Percentiles rank a stretch among this genome's conserved stretches.
phyloP scores from a whole-genome alignment of 83 land plant genomes.

The Picea abies region DNA sequence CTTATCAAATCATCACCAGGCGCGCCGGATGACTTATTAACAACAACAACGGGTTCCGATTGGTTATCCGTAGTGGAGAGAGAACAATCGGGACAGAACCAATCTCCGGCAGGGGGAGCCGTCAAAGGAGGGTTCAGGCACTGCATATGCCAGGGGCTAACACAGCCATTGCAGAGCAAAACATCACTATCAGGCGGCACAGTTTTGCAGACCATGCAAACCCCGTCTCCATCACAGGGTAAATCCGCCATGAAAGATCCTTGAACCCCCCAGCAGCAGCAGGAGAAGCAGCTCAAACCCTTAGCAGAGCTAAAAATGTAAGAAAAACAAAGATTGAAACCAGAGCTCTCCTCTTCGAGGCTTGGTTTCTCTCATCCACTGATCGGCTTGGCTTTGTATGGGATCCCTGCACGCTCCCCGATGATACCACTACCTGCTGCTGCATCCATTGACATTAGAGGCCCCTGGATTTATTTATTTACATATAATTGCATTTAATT shows the following conservation, averaged over 20 bases:
- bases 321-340: background rate
- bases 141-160: constrained; percentile 82
- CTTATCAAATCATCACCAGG: constrained; percentile 36
- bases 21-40: constrained; percentile 25
- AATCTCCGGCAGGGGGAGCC: constrained; percentile 41
- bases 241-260: constrained; percentile 43
- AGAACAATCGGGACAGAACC: constrained; percentile 74
- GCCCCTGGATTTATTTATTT: no score
- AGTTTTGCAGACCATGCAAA: constrained; percentile 77
- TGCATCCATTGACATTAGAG: no score
- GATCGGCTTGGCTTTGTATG: no score
- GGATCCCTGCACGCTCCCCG: no score
- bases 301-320: no score
- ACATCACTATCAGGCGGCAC: constrained; percentile 55
- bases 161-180: constrained; percentile 65
- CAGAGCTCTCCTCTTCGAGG: background rate
- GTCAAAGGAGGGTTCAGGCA: constrained; percentile 55
- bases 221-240: constrained; percentile 84
- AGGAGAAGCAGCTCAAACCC: no score
- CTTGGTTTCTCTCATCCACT: no score
- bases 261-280: no score
- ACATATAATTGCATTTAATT: no score
- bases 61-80: constrained; percentile 3
- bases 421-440: no score
- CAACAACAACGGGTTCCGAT: background rate